Percentiles rank a stretch among this genome's conserved stretches.
Evolutionary conservation across 202 grass and related monocot genomes (phyloP).

Genomic region (Carex sylvatica): DNA sequence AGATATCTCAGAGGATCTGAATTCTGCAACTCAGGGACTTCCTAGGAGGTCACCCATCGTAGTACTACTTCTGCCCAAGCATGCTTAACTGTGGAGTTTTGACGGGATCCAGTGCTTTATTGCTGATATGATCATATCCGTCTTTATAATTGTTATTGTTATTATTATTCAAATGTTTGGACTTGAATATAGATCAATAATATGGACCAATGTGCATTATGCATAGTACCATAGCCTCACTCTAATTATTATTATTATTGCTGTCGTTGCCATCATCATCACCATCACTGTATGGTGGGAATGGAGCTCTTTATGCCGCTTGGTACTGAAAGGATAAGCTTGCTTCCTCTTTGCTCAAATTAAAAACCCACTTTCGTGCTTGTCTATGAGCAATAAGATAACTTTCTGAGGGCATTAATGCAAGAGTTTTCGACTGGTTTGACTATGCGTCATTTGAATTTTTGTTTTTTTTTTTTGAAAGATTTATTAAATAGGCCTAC

Average conservation of each 20-base stretch:
- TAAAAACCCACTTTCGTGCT: background rate
- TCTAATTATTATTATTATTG: background rate
- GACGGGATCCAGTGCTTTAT: too few relatives aligned
- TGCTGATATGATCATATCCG: too few relatives aligned
- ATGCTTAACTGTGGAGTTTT: too few relatives aligned
- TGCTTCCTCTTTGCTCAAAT: background rate
- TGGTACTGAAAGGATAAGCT: slow-evolving; percentile 21
- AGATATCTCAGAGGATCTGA: too few relatives aligned
- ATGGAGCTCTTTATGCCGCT: background rate
- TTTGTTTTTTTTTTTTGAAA: background rate
- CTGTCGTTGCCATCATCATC: background rate
- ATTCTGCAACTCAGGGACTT: too few relatives aligned
- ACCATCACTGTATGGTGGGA: background rate
- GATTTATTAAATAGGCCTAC: background rate
- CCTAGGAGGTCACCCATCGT: too few relatives aligned
- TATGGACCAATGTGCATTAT: too few relatives aligned
- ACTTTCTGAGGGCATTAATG: slow-evolving; percentile 9
- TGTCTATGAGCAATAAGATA: background rate
- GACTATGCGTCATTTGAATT: background rate
- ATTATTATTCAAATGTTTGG: too few relatives aligned
- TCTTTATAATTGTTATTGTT: too few relatives aligned
- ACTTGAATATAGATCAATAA: too few relatives aligned
- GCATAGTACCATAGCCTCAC: too few relatives aligned
- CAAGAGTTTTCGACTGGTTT: background rate
- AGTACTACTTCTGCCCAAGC: too few relatives aligned